These are phyloP conservation scores for Fusarium gaditjirri DNA, from an alignment of 2,329 filamentous ascomycete species.

Conservation along the genomic window DNA sequence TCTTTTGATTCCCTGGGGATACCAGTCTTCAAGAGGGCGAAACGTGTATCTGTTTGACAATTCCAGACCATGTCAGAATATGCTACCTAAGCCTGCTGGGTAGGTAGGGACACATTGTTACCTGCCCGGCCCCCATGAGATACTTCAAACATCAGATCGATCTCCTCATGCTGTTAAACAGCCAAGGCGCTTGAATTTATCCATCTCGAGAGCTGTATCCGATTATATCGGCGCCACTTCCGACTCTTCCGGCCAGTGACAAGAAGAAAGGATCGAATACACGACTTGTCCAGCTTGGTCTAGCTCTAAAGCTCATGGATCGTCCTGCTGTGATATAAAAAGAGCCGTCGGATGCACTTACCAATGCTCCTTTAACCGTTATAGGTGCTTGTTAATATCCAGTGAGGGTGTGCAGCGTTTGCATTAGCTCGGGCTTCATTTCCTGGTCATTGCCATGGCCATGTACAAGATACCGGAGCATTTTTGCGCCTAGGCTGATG, in stretches of 20 bases:
- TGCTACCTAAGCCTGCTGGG: neutral
- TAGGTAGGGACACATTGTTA: neutral
- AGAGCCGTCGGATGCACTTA: neutral
- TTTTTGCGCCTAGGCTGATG: neutral
- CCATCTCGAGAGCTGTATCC: neutral
- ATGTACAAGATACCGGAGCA: neutral
- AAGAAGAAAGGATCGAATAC: neutral
- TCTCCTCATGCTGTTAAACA: neutral
- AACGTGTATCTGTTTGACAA: neutral
- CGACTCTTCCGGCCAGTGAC: constrained; percentile 22
- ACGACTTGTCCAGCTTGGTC: neutral
- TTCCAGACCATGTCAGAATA: neutral
- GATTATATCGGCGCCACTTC: constrained; percentile 15
- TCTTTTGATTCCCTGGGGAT: neutral
- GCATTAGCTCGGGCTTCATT: neutral
- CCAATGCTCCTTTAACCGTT: neutral
- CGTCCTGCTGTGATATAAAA: neutral
- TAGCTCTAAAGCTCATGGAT: neutral
- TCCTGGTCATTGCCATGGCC: neutral
- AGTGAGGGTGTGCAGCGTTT: constrained; percentile 17
- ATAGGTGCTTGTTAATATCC: neutral
- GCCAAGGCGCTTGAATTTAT: neutral
- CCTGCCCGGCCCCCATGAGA: neutral
- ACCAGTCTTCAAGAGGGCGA: neutral
- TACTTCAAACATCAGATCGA: neutral